Percentiles rank a stretch among this genome's conserved stretches.
phyloP scores from a whole-genome alignment of 768 basidiomycete genomes.

The Porphyrellus cyaneotinctus region DNA sequence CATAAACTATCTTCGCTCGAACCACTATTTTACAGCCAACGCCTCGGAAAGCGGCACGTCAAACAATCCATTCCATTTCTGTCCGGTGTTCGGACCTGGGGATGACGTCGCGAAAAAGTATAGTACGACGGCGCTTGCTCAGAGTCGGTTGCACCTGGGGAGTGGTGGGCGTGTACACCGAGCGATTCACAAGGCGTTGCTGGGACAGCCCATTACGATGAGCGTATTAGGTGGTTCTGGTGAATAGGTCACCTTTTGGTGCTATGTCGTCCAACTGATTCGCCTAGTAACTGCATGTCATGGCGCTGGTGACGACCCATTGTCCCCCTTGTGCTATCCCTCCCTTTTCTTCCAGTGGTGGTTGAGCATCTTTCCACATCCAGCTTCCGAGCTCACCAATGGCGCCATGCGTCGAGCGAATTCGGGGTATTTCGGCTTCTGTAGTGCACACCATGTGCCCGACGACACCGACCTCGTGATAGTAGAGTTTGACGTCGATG shows the following conservation, averaged over 20 bases:
- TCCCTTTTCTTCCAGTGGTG: slow-evolving; percentile 97
- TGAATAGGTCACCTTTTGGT: slow-evolving; percentile 34
- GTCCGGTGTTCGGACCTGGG: slow-evolving; percentile 79
- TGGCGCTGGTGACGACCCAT: slow-evolving; percentile 87
- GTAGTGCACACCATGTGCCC: slow-evolving; percentile 88
- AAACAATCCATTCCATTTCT: slow-evolving; percentile 81
- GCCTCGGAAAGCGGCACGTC: slow-evolving; percentile 32
- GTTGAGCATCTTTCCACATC: slow-evolving; percentile 96
- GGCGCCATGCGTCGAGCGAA: slow-evolving; percentile 91
- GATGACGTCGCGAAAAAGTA: slow-evolving; percentile 80
- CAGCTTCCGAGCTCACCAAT: slow-evolving; percentile 95
- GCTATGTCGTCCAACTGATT: not conserved
- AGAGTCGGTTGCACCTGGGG: slow-evolving; percentile 72
- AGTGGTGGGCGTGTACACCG: slow-evolving; percentile 80
- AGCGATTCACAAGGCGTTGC: slow-evolving; percentile 76
- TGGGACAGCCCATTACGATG: slow-evolving; percentile 84
- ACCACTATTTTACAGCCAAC: slow-evolving; percentile 25
- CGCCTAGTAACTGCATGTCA: slow-evolving; percentile 83
- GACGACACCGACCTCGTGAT: slow-evolving; percentile 94
- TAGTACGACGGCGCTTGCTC: slow-evolving; percentile 67
- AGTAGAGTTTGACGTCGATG: slow-evolving; percentile 90
- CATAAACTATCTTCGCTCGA: slow-evolving; percentile 79
- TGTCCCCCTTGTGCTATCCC: slow-evolving; percentile 84
- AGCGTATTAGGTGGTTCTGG: slow-evolving; percentile 87
- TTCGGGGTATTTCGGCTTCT: slow-evolving; percentile 94